Evolutionary conservation across 768 basidiomycete genomes (phyloP), one percentile per base, ranked within the genome.

Genomic region (Daedaleopsis sinensis): DNA sequence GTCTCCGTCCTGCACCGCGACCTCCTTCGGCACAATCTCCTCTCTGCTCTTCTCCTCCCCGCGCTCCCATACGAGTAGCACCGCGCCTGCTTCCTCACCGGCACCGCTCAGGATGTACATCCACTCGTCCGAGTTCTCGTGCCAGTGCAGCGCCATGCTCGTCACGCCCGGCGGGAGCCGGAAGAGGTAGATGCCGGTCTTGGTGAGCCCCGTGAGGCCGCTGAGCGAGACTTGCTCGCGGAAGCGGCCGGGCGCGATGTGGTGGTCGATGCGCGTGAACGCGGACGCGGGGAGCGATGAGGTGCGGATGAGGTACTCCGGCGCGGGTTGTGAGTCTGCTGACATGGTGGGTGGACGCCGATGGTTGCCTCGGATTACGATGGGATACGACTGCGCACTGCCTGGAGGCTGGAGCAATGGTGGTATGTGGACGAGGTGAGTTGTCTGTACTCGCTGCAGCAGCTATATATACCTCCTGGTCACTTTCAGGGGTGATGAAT

Each of bases 71-170:
- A 65, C 6, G 42, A 64, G 46, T 9, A 59, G 60, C n/a, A 50
- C 60, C 5, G 62, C 66, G 42, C 43, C 54, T n/a, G n/a, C n/a
- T n/a, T n/a, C 27, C 10, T 54, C 66, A 10, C 64, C 66, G 15
- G 64, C 65, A 18, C 63, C 64, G 50, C 67, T 38, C 51, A 69
- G 61, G 51, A 64, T 67, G 54, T 57, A 59, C 64, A 42, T 42
- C 39, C 64, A 69, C 54, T 69, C 68, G 57, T 69, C 68, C 39
- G 67, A 66, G 43, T 60, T 42, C 35, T 51, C 59, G 44, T 69
- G 68, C 57, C 63, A 65, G 62, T 69, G 68, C 24, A 59, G 50
- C 24, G 60, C 59, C 12, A 59, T 61, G 57, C 64, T 69, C 42
- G 53, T 64, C 23, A 54, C 58, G 58, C 57, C 39, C 9, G 68